These are phyloP conservation scores for Rosellinia necatrix DNA, from an alignment of 2,329 filamentous ascomycete genomes.

Conservation along the genomic window DNA sequence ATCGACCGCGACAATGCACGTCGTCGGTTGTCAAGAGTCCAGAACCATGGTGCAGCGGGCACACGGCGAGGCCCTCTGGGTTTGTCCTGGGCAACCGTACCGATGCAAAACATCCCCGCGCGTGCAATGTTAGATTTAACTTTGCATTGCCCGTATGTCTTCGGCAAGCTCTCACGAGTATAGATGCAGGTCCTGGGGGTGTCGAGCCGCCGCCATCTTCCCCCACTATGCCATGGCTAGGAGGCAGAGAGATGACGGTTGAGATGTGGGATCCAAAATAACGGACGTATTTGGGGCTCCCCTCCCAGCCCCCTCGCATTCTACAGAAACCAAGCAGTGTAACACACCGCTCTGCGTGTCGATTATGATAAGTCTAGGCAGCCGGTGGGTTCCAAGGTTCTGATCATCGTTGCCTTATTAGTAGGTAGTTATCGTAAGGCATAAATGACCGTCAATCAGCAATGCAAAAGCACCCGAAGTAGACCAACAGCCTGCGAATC, in stretches of 20 bases:
- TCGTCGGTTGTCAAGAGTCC: too few relatives aligned
- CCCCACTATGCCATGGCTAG: slow-evolving; percentile 18
- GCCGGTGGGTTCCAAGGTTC: slow-evolving; percentile 4
- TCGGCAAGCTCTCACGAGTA: neutral
- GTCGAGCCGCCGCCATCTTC: slow-evolving; percentile 12
- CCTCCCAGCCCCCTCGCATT: slow-evolving; percentile 9
- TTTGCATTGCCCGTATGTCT: neutral
- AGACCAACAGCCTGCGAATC: slow-evolving; percentile 16
- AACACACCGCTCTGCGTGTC: slow-evolving; percentile 23
- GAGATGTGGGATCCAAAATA: slow-evolving; percentile 14
- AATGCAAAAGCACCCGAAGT: slow-evolving; percentile 21
- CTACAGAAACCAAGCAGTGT: slow-evolving; percentile 23
- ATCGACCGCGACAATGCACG: too few relatives aligned
- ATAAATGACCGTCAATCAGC: slow-evolving; percentile 4
- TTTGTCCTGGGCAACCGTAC: too few relatives aligned
- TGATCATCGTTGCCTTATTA: slow-evolving; percentile 7
- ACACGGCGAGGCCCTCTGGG: too few relatives aligned
- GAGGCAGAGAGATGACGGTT: slow-evolving; percentile 2
- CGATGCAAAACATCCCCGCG: too few relatives aligned
- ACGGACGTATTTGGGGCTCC: slow-evolving; percentile 11
- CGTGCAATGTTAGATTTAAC: neutral
- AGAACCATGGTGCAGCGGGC: too few relatives aligned
- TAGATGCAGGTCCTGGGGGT: slow-evolving; percentile 4
- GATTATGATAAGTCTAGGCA: slow-evolving; percentile 8
- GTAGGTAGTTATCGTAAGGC: slow-evolving; percentile 20